Base-by-base conservation (phyloP, 208 protist species). In the Acanthamoeba pearcei region DNA sequence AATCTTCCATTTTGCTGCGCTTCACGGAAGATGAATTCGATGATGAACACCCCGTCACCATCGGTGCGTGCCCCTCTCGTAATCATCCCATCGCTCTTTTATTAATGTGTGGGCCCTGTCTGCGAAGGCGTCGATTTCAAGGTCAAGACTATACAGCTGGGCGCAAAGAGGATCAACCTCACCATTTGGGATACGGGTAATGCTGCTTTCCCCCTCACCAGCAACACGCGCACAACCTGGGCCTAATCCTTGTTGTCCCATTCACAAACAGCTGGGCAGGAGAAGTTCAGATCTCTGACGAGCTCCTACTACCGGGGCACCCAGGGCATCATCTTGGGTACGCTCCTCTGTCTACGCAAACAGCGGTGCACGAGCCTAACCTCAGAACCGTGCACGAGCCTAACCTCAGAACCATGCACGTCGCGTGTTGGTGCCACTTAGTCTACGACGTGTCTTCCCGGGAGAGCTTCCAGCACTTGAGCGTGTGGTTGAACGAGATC, bases 131-230 rank as follows among this genome's bases (percentile, higher is more conserved):
- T 93, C 17, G 89, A 93, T 55, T 93, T 93, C 66, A 93, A 93
- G 62, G 89, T 93, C 70, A 93, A 93, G 29, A 93, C 53, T 13
- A 60, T 93, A 2, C 89, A 80, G 27, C 29, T 93, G n/a, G 51
- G 89, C 12, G 57, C 38, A 8, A 93, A 82, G 51, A 38, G 46
- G 49, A 55, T 93, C 35, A 93, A 93, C 17, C 89, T 93, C 22
- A 93, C 89, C 89, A 93, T 93, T 64, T 93, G 89, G 89, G 89
- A 93, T 53, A 93, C 89, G 1, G 89, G 68, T 93, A 78, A 19
- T 76, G 24, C n/a, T 15, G 3, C 10, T 10, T 19, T 27, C 74
- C 13, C 55, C 2, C 24, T 24, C 38, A 5, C 46, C 53, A 60
- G 8, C 53, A 60, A 55, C 24, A 8, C 74, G 29, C 22, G 19